Evolutionary conservation across 2,329 filamentous ascomycete genomes (phyloP).

Genomic region (Albifimbria verrucaria): DNA sequence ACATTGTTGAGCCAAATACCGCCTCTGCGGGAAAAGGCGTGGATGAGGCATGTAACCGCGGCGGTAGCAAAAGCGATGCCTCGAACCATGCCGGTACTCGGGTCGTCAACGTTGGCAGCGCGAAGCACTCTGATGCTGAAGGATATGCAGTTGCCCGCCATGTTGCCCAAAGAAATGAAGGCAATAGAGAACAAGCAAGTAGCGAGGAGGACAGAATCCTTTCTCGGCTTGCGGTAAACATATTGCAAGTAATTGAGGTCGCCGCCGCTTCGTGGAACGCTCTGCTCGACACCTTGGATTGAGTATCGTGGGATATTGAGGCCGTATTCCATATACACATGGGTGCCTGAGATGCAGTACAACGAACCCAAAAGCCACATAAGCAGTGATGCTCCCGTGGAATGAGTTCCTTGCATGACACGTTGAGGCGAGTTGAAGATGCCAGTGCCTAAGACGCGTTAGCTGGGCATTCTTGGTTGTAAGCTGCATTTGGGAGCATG

Average conservation of each 20-base stretch:
- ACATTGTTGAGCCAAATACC: slow-evolving; percentile 50
- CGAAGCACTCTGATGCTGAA: slow-evolving; percentile 39
- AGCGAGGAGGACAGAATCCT: slow-evolving; percentile 32
- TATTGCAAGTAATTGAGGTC: slow-evolving; percentile 49
- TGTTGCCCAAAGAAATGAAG: slow-evolving; percentile 45
- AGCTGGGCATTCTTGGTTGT: background rate
- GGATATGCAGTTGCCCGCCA: slow-evolving; percentile 44
- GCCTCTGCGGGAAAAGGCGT: slow-evolving; percentile 43
- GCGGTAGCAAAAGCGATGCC: slow-evolving; percentile 45
- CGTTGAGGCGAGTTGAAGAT: slow-evolving; percentile 31
- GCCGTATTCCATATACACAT: slow-evolving; percentile 43
- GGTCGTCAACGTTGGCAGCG: slow-evolving; percentile 26
- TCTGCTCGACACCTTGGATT: slow-evolving; percentile 33
- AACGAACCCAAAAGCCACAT: slow-evolving; percentile 37
- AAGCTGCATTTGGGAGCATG: background rate
- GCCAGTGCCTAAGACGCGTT: slow-evolving; percentile 25
- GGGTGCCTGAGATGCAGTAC: slow-evolving; percentile 32
- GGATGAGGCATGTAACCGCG: slow-evolving; percentile 42
- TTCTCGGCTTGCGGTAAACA: slow-evolving; percentile 34
- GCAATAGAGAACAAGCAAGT: slow-evolving; percentile 42
- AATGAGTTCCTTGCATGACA: slow-evolving; percentile 30
- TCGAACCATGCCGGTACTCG: slow-evolving; percentile 30
- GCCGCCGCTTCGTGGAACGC: slow-evolving; percentile 41
- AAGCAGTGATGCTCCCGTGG: slow-evolving; percentile 31
- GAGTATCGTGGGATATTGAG: slow-evolving; percentile 41